A percentile compares a stretch with the other conserved stretches of the same genome.
Evolutionary conservation across 1,284 basidiomycete genomes (phyloP).

Genomic region (Trichosporon asahii): DNA sequence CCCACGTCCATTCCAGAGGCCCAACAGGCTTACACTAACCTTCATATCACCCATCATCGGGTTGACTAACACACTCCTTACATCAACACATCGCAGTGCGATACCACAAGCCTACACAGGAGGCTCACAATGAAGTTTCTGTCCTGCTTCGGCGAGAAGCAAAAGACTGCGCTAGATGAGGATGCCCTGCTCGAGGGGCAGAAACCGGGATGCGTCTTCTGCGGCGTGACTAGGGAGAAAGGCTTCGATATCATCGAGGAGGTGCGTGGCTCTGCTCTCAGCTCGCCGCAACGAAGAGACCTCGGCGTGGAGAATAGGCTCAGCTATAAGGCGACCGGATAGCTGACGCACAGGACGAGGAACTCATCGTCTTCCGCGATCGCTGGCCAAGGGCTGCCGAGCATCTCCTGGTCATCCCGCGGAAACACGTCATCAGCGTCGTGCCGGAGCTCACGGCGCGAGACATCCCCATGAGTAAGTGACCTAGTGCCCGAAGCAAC

Average conservation of each 20-base stretch:
- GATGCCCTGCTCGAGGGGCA: constrained; percentile 1
- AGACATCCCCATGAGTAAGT: constrained; percentile 59
- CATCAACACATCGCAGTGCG: too few relatives aligned
- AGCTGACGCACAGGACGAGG: constrained; percentile 55
- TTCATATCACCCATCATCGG: neutral
- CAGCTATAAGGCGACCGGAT: too few relatives aligned
- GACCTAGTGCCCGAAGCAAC: too few relatives aligned
- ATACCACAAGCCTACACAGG: too few relatives aligned
- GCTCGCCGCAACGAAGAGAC: too few relatives aligned
- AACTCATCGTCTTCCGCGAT: constrained; percentile 64
- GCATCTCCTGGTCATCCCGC: constrained; percentile 66
- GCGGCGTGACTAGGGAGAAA: constrained; percentile 56
- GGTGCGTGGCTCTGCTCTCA: too few relatives aligned
- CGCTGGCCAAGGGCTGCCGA: constrained; percentile 59
- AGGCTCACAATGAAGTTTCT: constrained; percentile 21
- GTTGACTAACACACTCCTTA: neutral
- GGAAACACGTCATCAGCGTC: constrained; percentile 59
- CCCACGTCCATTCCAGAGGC: neutral
- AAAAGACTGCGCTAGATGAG: constrained; percentile 4
- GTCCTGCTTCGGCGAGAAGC: constrained; percentile 12
- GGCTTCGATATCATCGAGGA: constrained; percentile 64
- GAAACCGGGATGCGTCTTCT: constrained; percentile 57
- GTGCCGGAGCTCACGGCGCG: constrained; percentile 56
- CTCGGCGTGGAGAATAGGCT: too few relatives aligned
- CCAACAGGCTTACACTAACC: too few relatives aligned